phyloP scores from a whole-genome alignment of 2,329 filamentous ascomycete species.

The Fusarium coicis region DNA sequence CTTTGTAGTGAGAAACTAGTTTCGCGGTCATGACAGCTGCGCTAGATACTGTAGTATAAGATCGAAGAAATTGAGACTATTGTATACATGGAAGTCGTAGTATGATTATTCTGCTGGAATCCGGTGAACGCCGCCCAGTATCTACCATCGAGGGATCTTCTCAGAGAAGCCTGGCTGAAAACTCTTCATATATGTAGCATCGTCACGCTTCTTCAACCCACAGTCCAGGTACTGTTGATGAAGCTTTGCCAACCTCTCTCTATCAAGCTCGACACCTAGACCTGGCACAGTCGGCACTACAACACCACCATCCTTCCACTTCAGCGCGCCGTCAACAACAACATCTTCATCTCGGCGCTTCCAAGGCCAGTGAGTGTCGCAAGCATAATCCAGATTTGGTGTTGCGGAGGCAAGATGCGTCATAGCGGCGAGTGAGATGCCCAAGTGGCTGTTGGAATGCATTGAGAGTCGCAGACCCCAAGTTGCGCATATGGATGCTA shows the following conservation, averaged over 20 bases:
- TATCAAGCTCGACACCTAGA: slow-evolving; percentile 52
- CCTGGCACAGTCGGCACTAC: slow-evolving; percentile 50
- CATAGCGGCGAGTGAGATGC: slow-evolving; percentile 57
- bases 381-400: slow-evolving; percentile 55
- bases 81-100: not conserved
- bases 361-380: slow-evolving; percentile 59
- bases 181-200: slow-evolving; percentile 52
- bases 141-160: slow-evolving; percentile 49
- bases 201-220: slow-evolving; percentile 50
- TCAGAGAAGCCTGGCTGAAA: slow-evolving; percentile 50
- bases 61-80: not conserved
- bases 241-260: slow-evolving; percentile 48
- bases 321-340: slow-evolving; percentile 50
- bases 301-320: slow-evolving; percentile 51
- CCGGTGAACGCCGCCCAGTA: fast-evolving
- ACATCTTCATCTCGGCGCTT: slow-evolving; percentile 56
- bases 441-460: slow-evolving; percentile 57
- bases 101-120: not conserved
- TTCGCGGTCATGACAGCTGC: fast-evolving
- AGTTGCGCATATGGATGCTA: slow-evolving; percentile 52
- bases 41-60: fast-evolving
- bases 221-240: slow-evolving; percentile 53
- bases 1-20: not conserved
- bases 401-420: slow-evolving; percentile 56
- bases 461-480: slow-evolving; percentile 55